Conservation (phyloP, 2,329 filamentous ascomycete species). For the Diaporthe sp. region DNA sequence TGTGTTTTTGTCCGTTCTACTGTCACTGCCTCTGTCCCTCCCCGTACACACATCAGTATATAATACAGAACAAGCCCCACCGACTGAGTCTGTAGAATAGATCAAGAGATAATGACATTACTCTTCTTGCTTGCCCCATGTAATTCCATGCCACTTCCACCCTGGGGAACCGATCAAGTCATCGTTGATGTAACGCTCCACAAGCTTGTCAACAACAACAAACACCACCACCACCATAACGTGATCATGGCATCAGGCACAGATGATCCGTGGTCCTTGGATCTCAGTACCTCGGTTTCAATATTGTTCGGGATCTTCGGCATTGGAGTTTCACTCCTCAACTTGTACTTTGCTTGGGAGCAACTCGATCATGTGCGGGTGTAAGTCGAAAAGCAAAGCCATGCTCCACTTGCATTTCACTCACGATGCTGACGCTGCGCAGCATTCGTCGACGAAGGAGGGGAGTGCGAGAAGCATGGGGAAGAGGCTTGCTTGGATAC, state of each 20-base stretch:
- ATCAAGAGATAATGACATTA: background rate
- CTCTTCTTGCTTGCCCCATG: background rate
- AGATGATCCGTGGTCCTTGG: conserved; percentile 9
- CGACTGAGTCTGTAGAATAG: background rate
- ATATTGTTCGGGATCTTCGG: background rate
- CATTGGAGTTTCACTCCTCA: background rate
- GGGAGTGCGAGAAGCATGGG: background rate
- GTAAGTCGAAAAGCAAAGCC: background rate
- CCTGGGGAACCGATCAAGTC: background rate
- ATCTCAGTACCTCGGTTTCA: background rate
- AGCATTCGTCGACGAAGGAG: conserved; percentile 11
- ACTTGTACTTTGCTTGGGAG: conserved; percentile 23
- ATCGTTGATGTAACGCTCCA: background rate
- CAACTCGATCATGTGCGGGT: conserved; percentile 10
- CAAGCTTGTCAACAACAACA: background rate
- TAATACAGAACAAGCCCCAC: background rate
- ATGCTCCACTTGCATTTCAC: background rate
- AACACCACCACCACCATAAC: too few species aligned
- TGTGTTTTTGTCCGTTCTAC: too few species aligned
- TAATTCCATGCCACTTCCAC: background rate
- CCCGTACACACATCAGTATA: background rate
- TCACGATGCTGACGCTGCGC: background rate
- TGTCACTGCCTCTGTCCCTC: background rate
- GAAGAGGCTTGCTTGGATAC: background rate
- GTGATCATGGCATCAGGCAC: background rate